These are phyloP conservation scores for Aureobasidium sp. DNA, from an alignment of 2,329 filamentous ascomycete genomes.

Conservation along the genomic window DNA sequence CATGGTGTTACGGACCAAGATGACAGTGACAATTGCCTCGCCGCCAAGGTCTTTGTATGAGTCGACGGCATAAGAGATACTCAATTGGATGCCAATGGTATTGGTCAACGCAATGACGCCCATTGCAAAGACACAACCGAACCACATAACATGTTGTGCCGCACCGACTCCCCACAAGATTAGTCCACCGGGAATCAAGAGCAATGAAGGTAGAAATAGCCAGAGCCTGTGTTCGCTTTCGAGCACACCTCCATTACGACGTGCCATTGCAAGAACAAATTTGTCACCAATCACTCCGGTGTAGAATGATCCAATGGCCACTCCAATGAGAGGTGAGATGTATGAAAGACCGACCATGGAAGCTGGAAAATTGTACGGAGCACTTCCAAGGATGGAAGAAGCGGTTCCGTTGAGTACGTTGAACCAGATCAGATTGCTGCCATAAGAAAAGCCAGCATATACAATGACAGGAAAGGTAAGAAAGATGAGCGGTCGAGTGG, in stretches of 20 bases:
- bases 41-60: slow-evolving; percentile 42
- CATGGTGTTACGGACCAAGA: slow-evolving; percentile 45
- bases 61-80: slow-evolving; percentile 43
- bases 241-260: slow-evolving; percentile 32
- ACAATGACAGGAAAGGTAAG: slow-evolving; percentile 33
- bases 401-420: slow-evolving; percentile 38
- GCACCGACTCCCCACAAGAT: slow-evolving; percentile 48
- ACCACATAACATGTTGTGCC: slow-evolving; percentile 28
- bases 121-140: slow-evolving; percentile 41
- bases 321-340: slow-evolving; percentile 30
- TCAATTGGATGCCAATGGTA: slow-evolving; percentile 38
- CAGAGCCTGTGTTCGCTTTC: slow-evolving; percentile 37
- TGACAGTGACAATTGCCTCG: slow-evolving; percentile 45
- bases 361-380: slow-evolving; percentile 33
- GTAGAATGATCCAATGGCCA: slow-evolving; percentile 31
- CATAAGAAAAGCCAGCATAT: slow-evolving; percentile 36
- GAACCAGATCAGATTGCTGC: slow-evolving; percentile 35
- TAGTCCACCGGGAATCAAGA: slow-evolving; percentile 39
- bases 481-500: slow-evolving; percentile 22
- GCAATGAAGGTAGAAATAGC: slow-evolving; percentile 32
- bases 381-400: slow-evolving; percentile 32
- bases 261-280: slow-evolving; percentile 29
- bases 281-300: slow-evolving; percentile 31
- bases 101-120: slow-evolving; percentile 40
- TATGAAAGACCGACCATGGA: slow-evolving; percentile 34